A percentile compares a stretch with the other conserved stretches of the same genome.
Evolutionary conservation across 306 rosid species (phyloP).

Genomic region (Dalbergia cultrata): DNA sequence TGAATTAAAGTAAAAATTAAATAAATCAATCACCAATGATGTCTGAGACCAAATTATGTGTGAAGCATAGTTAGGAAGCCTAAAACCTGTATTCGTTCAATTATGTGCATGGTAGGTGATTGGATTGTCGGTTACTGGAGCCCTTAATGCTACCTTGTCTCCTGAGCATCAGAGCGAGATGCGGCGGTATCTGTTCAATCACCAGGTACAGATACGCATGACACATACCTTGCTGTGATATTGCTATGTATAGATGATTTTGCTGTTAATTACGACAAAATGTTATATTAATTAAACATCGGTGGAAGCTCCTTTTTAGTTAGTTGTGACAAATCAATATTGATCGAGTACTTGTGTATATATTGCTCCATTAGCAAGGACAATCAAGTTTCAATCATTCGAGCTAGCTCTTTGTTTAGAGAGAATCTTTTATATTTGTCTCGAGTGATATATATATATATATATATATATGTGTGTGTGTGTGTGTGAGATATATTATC

Average conservation of each 20-base stretch:
- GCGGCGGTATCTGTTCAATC: slow-evolving; percentile 71
- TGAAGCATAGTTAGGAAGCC: too few relatives aligned
- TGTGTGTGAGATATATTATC: too few relatives aligned
- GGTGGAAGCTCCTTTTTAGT: not conserved
- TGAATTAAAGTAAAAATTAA: not conserved
- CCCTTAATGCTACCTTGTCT: slow-evolving; percentile 52
- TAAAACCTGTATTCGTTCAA: not conserved
- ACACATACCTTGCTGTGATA: not conserved
- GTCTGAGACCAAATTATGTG: not conserved
- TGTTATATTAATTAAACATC: not conserved
- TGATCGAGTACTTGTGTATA: too few relatives aligned
- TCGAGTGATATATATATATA: too few relatives aligned
- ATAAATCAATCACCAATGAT: not conserved
- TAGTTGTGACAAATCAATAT: not conserved
- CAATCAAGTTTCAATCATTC: too few relatives aligned
- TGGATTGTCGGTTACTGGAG: slow-evolving; percentile 63
- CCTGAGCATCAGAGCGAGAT: slow-evolving; percentile 62
- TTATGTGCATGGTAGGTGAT: slow-evolving; percentile 58
- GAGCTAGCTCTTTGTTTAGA: too few relatives aligned
- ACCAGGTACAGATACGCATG: slow-evolving; percentile 53
- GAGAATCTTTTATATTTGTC: too few relatives aligned
- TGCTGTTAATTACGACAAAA: not conserved
- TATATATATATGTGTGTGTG: too few relatives aligned
- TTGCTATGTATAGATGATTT: too few relatives aligned
- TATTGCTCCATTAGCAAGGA: too few relatives aligned